These are phyloP conservation scores for Lactarius psammicola DNA, from an alignment of 768 basidiomycete genomes.

Conservation along the genomic window DNA sequence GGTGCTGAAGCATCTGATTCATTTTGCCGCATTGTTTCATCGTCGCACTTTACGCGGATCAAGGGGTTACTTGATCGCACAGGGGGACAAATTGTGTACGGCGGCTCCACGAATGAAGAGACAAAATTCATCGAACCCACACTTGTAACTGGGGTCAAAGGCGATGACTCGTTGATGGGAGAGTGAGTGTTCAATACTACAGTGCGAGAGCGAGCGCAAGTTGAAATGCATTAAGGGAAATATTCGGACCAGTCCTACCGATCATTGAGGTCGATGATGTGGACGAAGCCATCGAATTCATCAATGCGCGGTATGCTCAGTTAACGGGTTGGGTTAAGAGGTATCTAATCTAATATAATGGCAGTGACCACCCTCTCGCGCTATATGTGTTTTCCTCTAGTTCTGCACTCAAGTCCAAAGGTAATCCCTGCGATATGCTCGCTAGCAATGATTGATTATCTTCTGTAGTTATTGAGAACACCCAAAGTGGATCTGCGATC, in stretches of 20 bases:
- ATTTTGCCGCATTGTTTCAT: constrained; percentile 52
- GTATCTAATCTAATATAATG: constrained; percentile 7
- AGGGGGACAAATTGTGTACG: constrained; percentile 61
- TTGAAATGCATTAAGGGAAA: constrained; percentile 49
- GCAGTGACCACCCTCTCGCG: constrained; percentile 69
- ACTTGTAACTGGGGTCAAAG: constrained; percentile 58
- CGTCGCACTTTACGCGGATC: constrained; percentile 56
- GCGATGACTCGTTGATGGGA: constrained; percentile 70
- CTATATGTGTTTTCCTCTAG: constrained; percentile 76
- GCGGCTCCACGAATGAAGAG: constrained; percentile 60
- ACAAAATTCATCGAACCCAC: constrained; percentile 70
- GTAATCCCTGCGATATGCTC: constrained; percentile 36
- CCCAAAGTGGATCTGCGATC: constrained; percentile 65
- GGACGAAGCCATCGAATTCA: constrained; percentile 68
- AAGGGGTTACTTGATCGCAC: constrained; percentile 62
- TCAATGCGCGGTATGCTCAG: constrained; percentile 51
- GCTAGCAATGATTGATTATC: no score
- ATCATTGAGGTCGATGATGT: constrained; percentile 67
- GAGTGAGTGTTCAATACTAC: constrained; percentile 48
- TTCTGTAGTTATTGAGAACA: constrained; percentile 59
- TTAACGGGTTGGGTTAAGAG: not conserved
- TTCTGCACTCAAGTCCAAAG: constrained; percentile 55
- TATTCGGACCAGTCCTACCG: constrained; percentile 82
- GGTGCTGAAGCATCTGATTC: constrained; percentile 45
- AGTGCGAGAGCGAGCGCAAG: not conserved